Evolutionary conservation across 2,329 filamentous ascomycete species (phyloP), one percentile per base, ranked within the genome.

Genomic region (Trichophyton benhamiae): DNA sequence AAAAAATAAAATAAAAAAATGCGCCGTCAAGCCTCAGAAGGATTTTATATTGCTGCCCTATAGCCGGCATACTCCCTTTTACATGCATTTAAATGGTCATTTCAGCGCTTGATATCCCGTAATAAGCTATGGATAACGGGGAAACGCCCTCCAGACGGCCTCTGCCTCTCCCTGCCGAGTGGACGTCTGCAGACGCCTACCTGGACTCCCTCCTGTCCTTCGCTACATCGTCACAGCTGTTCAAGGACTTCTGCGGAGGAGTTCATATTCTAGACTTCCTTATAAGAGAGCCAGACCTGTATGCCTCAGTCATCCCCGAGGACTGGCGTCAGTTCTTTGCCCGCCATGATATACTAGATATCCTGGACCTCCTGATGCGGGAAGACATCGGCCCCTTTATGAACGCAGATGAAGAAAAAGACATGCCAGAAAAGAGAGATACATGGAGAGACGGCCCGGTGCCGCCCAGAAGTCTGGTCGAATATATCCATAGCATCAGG

Each of bases 201-300:
- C 82, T 96, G 57, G 80, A 88, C 27, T 85, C 85, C 17, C 82
- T 97, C 11, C 79, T 97, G 27, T 72, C 83, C 20, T 96, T 97
- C 68, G 83, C 86, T 1, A 85, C 85, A 4, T 85, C 84, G 1
- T 88, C 87, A 53, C 82, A 86, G 60, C 79, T 90, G 1, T 91
- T 96, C 67, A 87, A 89, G 66, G 89, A 89, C 27, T 80, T 99
- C n/a, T 96, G 91, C 71, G 94, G 94, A 60, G 91, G 92, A n/a
- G 89, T 97, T 0, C 94, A 99, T 71, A 91, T 99, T 65, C 81
- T 97, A 61, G 94, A 99, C 72, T 97, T 99, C 75, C 90, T 96
- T 76, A 96, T 91, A 1, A 83, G 84, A 48, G 83, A 90, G 57
- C 89, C 90, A 3, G 87, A 90, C 65, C 80, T 96, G 0, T 99